Conservation (phyloP, 768 basidiomycete genomes). For the Suillus weaverae region DNA sequence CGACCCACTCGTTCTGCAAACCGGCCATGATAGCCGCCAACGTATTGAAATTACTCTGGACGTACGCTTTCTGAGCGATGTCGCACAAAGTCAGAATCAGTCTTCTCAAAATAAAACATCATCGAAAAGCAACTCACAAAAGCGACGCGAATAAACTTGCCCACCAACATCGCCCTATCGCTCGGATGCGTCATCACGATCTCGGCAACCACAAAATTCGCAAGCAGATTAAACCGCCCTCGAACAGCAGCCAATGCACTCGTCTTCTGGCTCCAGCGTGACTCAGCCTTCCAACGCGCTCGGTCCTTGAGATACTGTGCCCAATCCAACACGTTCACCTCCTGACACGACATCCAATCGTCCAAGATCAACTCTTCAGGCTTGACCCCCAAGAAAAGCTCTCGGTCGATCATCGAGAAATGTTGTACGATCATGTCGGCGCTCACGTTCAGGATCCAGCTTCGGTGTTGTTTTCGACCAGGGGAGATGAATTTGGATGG, state of each 20-base stretch:
- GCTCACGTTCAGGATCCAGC: slow-evolving; percentile 66
- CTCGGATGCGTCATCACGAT: slow-evolving; percentile 70
- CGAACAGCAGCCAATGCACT: slow-evolving; percentile 73
- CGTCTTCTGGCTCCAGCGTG: slow-evolving; percentile 56
- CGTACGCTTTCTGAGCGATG: slow-evolving; percentile 69
- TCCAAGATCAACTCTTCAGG: slow-evolving; percentile 86
- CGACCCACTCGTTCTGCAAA: slow-evolving; percentile 68
- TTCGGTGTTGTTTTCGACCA: slow-evolving; percentile 57
- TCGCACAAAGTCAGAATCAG: not conserved
- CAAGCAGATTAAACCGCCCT: slow-evolving; percentile 82
- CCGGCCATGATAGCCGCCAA: slow-evolving; percentile 80
- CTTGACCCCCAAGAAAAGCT: slow-evolving; percentile 79
- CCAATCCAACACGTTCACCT: slow-evolving; percentile 80
- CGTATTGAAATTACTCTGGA: slow-evolving; percentile 73
- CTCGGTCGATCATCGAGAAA: slow-evolving; percentile 86
- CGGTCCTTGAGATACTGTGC: slow-evolving; percentile 76
- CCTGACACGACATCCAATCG: slow-evolving; percentile 64
- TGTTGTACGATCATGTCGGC: slow-evolving; percentile 70
- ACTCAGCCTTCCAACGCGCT: slow-evolving; percentile 64
- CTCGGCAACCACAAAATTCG: slow-evolving; percentile 79
- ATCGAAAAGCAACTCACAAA: slow-evolving; percentile 54
- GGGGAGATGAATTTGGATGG: slow-evolving; percentile 37
- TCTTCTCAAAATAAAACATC: not conserved
- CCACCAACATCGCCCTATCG: slow-evolving; percentile 64
- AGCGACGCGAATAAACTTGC: slow-evolving; percentile 84